phyloP scores from a whole-genome alignment of 2,329 filamentous ascomycete genomes.

The Coniochaeta pulveracea region DNA sequence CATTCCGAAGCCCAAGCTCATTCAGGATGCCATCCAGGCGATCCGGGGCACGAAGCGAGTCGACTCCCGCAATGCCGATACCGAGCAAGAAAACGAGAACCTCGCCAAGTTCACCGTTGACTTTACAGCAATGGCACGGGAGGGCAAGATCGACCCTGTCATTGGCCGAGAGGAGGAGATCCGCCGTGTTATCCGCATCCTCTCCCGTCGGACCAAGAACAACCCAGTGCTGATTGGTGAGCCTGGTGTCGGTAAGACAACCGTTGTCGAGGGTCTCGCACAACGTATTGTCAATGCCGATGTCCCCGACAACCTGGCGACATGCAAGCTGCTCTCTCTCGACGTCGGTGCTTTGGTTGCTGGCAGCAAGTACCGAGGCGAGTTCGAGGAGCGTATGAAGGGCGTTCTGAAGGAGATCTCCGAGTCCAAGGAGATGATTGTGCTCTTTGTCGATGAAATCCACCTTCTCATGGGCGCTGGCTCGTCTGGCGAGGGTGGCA shows the following conservation, averaged over 20 bases:
- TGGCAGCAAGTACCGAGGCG: conserved; percentile 95
- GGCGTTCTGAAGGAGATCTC: conserved; percentile 95
- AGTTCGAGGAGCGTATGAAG: conserved; percentile 99
- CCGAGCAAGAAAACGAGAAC: conserved; percentile 87
- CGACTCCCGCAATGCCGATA: conserved; percentile 91
- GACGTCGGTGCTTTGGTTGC: conserved; percentile 93
- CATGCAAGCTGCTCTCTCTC: conserved; percentile 86
- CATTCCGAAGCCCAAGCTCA: conserved; percentile 79
- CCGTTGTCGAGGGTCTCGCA: conserved; percentile 90
- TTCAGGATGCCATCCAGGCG: conserved; percentile 81
- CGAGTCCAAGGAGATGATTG: conserved; percentile 89
- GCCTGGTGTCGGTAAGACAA: conserved; percentile 96
- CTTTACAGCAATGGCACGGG: conserved; percentile 91
- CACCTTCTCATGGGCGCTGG: conserved; percentile 97
- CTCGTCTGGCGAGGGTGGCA: conserved; percentile 87
- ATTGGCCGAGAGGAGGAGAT: conserved; percentile 97
- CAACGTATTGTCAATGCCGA: conserved; percentile 94
- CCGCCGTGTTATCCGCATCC: conserved; percentile 77
- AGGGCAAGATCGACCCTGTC: conserved; percentile 96
- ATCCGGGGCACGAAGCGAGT: conserved; percentile 90
- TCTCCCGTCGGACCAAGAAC: conserved; percentile 93
- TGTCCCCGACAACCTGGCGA: conserved; percentile 87
- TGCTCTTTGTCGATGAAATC: conserved; percentile 97
- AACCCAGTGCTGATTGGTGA: conserved; percentile 97
- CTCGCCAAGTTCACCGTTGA: conserved; percentile 97